Evolutionary conservation across 192 early-diverging fungal genomes (phyloP).

Genomic region (Umbelopsis sp.): DNA sequence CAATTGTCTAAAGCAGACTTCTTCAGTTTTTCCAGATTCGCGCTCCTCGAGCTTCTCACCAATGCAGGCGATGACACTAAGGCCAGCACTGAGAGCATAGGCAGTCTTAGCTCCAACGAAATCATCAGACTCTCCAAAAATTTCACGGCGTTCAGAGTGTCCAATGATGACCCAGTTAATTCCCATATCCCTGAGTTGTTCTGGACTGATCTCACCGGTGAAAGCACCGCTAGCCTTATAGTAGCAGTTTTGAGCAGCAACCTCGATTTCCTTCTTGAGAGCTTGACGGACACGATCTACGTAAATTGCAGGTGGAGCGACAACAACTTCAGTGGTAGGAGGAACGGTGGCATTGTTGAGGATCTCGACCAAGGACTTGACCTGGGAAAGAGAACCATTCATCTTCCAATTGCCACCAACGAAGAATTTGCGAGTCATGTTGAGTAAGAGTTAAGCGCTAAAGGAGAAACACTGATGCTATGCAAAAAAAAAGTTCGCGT

Average conservation of each 20-base stretch:
- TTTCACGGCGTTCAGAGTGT: conserved; percentile 97
- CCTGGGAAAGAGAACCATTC: conserved; percentile 84
- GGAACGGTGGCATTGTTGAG: conserved; percentile 77
- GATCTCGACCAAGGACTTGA: conserved; percentile 72
- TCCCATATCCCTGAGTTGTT: conserved; percentile 94
- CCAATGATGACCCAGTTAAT: conserved; percentile 97
- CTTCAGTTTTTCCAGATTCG: conserved; percentile 83
- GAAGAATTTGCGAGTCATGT: conserved; percentile 82
- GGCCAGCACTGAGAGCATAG: conserved; percentile 82
- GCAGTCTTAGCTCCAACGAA: conserved; percentile 88
- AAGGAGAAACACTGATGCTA: background rate
- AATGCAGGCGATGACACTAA: conserved; percentile 93
- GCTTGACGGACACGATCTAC: conserved; percentile 76
- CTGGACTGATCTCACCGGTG: conserved; percentile 96
- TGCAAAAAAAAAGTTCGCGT: no score
- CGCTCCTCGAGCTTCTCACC: conserved; percentile 97
- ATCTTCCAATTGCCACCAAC: conserved; percentile 96
- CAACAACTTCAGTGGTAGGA: conserved; percentile 86
- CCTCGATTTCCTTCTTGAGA: conserved; percentile 82
- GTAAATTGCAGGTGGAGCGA: conserved; percentile 94
- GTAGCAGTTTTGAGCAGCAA: conserved; percentile 97
- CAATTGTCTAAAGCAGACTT: conserved; percentile 89
- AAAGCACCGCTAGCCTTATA: conserved; percentile 85
- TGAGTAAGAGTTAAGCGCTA: background rate
- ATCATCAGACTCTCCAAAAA: conserved; percentile 88